These are phyloP conservation scores for Alternaria novae-zelandiae DNA, from an alignment of 2,329 filamentous ascomycete species.

Conservation along the genomic window DNA sequence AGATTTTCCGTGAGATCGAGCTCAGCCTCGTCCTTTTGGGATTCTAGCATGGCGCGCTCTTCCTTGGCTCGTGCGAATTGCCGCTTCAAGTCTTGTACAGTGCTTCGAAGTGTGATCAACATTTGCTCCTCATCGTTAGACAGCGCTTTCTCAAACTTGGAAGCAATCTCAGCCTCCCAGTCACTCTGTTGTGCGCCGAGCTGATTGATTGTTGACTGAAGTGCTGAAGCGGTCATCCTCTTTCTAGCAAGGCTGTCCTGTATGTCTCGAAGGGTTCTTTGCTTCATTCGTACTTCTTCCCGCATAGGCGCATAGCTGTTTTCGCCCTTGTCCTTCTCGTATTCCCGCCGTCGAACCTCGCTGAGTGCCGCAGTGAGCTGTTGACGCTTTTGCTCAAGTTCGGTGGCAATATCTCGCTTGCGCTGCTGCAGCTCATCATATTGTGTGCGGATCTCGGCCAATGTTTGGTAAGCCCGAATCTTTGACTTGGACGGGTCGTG, in stretches of 20 bases:
- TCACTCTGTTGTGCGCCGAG: conserved; percentile 76
- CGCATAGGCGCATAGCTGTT: conserved; percentile 81
- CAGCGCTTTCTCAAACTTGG: conserved; percentile 91
- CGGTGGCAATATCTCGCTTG: conserved; percentile 68
- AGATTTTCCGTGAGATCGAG: conserved; percentile 89
- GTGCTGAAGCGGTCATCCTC: conserved; percentile 66
- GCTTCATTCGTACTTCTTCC: conserved; percentile 77
- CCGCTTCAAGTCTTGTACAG: conserved; percentile 75
- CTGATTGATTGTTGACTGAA: conserved; percentile 64
- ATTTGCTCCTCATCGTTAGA: conserved; percentile 81
- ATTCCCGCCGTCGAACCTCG: conserved; percentile 81
- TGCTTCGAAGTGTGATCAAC: conserved; percentile 72
- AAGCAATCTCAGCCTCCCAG: conserved; percentile 79
- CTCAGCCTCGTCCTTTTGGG: conserved; percentile 81
- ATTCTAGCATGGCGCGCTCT: conserved; percentile 77
- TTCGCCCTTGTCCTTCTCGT: conserved; percentile 77
- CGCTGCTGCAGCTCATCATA: conserved; percentile 72
- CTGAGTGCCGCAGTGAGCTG: conserved; percentile 87
- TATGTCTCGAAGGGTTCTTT: conserved; percentile 75
- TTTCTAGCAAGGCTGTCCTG: conserved; percentile 77
- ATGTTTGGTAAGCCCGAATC: conserved; percentile 79
- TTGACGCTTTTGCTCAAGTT: conserved; percentile 82
- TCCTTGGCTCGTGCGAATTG: conserved; percentile 78
- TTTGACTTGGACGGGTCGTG: conserved; percentile 86
- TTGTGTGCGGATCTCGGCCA: conserved; percentile 76